phyloP scores from a whole-genome alignment of 768 basidiomycete species.

The Naganishia randhawae region DNA sequence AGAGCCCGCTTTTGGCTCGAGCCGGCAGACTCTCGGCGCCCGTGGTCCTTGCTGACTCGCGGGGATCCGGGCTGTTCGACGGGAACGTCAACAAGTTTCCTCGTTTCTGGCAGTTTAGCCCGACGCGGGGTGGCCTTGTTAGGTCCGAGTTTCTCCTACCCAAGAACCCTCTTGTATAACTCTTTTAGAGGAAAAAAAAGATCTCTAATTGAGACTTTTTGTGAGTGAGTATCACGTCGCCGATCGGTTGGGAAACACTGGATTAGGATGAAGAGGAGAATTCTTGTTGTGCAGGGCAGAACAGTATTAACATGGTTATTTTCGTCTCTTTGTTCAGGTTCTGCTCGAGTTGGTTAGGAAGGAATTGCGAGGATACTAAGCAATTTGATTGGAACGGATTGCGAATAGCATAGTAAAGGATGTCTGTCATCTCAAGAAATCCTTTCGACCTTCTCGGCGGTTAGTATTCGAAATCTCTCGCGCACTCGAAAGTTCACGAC shows the following conservation, averaged over 20 bases:
- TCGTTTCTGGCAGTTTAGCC: neutral
- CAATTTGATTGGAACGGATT: neutral
- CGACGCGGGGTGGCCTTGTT: neutral
- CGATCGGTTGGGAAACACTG: too few relatives aligned
- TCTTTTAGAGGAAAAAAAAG: conserved; percentile 8
- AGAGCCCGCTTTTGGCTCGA: neutral
- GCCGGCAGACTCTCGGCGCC: too few relatives aligned
- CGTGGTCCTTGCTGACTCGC: too few relatives aligned
- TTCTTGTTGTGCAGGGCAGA: neutral
- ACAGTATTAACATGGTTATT: conserved; percentile 20
- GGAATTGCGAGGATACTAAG: neutral
- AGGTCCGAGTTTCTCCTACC: conserved; percentile 17
- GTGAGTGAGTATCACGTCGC: conserved; percentile 19
- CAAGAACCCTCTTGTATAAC: neutral
- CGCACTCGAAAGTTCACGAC: too few relatives aligned
- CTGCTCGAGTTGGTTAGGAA: neutral
- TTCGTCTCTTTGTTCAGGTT: conserved; percentile 12
- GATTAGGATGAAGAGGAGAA: neutral
- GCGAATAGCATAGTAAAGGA: conserved; percentile 23
- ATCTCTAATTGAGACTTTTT: conserved; percentile 24
- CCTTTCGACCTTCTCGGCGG: conserved; percentile 34
- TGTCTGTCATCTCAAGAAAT: conserved; percentile 32
- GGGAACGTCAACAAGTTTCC: too few relatives aligned
- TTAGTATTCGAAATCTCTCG: conserved; percentile 19
- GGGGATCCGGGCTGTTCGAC: too few relatives aligned